Evolutionary conservation across 768 basidiomycete species (phyloP), one percentile per base, ranked within the genome.

Genomic region (Kwoniella europaea): DNA sequence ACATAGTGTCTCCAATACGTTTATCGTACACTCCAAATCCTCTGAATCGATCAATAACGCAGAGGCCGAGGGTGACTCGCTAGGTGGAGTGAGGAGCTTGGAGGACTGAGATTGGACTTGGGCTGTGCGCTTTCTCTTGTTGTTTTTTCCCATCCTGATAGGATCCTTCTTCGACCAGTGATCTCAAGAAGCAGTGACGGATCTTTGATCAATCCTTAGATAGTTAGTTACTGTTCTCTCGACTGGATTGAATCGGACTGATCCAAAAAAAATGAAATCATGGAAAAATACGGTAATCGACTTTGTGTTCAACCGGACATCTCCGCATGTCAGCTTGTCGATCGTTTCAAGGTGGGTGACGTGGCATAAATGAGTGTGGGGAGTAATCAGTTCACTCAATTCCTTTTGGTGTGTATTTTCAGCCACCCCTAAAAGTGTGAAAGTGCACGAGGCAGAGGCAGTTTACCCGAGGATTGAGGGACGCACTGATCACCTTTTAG

Each of bases 1-100:
- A 5, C 59, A 50, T 18, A 83, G 66, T 20, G 74, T 72, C 50
- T 71, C 53, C 2, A 83, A 68, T 6, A 76, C 76, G 22, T 74
- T 63, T 13, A 82, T 43, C 1, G 82, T 72, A 22, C 76, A 76
- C 57, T 76, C 76, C 10, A 82, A 58, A 53, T 83, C 82, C 24
- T 78, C 76, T 13, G 73, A 63, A 13, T 66, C 57, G 61, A 82
- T 72, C 15, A 74, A 63, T 20, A 54, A 13, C 4, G 75, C 68
- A 0, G 68, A 71, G 13, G 63, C 42, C 13, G 43, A 10, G 41
- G 63, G 15, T 44, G 62, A 41, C n/a, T 62, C 67, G 46, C 65
- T 64, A 24, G 56, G 59, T 15, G 67, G 67, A 22, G 73, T 59
- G 10, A 61, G 69, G 12, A 68, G 66, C 44, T 58, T 64, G 22